Percentiles rank a stretch among this genome's conserved stretches.
Conservation (phyloP, 345 rosid genomes). For the Populus pruinosa region DNA sequence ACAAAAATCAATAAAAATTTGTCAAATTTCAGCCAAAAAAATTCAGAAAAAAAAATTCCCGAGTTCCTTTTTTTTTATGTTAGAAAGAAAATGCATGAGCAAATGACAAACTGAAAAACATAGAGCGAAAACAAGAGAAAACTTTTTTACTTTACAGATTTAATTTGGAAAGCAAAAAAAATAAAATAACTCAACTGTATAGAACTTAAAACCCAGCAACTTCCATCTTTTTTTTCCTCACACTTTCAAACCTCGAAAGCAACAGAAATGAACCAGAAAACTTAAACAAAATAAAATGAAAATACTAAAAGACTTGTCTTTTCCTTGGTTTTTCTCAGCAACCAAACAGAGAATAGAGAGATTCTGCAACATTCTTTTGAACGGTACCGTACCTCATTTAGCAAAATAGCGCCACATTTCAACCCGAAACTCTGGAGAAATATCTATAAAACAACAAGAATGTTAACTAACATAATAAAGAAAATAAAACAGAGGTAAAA, state of each 20-base stretch:
- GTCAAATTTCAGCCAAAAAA: not conserved
- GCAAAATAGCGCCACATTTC: slow-evolving; percentile 6
- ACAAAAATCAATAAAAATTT: not conserved
- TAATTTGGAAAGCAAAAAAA: not conserved
- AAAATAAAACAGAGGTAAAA: not conserved
- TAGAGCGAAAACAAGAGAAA: not conserved
- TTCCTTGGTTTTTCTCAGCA: slow-evolving; percentile 10
- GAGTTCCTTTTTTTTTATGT: not conserved
- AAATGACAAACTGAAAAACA: not conserved
- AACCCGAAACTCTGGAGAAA: slow-evolving; percentile 9
- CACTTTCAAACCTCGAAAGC: not conserved
- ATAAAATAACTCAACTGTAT: not conserved
- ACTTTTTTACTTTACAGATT: not conserved
- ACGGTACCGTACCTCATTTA: slow-evolving; percentile 8
- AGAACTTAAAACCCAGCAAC: not conserved
- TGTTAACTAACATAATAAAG: not conserved
- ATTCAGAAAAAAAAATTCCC: not conserved
- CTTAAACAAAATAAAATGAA: not conserved
- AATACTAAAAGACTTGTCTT: not conserved
- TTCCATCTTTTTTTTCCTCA: not conserved
- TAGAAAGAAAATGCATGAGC: slow-evolving; percentile 1
- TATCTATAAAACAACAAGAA: not conserved
- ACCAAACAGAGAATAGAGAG: slow-evolving; percentile 6
- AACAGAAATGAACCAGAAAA: not conserved
- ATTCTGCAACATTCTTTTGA: not conserved